These are phyloP conservation scores for Porphyra umbilicalis DNA, from an alignment of 31 red algal species.

Conservation along the genomic window DNA sequence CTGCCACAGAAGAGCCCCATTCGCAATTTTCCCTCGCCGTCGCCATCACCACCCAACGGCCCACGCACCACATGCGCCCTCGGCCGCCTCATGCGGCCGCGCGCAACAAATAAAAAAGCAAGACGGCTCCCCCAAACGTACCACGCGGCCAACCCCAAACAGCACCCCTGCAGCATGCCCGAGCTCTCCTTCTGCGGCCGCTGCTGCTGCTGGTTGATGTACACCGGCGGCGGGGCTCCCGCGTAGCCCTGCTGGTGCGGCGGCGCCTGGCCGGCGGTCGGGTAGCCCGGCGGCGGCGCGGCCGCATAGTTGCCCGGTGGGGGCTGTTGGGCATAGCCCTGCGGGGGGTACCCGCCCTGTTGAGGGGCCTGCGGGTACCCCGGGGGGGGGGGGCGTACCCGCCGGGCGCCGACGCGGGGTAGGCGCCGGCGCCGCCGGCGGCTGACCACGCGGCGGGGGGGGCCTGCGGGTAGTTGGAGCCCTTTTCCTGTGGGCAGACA, in stretches of 20 bases:
- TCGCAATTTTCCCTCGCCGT: neutral
- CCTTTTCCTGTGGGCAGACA: neutral
- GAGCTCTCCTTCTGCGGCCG: neutral
- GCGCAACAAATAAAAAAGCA: neutral
- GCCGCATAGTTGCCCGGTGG: neutral
- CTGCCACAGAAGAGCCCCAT: no score
- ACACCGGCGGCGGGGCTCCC: neutral
- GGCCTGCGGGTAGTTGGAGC: neutral
- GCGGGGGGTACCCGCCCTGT: neutral
- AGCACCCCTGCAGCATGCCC: constrained; percentile 1
- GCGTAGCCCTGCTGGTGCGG: neutral
- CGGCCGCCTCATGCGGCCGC: no score
- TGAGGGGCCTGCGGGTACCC: neutral
- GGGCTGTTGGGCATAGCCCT: neutral
- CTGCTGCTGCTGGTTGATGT: neutral
- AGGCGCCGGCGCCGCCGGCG: neutral
- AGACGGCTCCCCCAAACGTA: neutral
- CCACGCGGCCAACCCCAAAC: neutral
- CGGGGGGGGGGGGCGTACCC: neutral
- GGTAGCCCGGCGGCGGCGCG: neutral
- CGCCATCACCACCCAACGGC: neutral
- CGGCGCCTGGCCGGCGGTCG: neutral
- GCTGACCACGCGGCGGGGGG: neutral
- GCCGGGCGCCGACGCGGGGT: neutral
- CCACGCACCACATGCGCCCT: neutral